Base-by-base conservation (phyloP, 441 rosid genomes). In the Pelargonium citronellum region DNA sequence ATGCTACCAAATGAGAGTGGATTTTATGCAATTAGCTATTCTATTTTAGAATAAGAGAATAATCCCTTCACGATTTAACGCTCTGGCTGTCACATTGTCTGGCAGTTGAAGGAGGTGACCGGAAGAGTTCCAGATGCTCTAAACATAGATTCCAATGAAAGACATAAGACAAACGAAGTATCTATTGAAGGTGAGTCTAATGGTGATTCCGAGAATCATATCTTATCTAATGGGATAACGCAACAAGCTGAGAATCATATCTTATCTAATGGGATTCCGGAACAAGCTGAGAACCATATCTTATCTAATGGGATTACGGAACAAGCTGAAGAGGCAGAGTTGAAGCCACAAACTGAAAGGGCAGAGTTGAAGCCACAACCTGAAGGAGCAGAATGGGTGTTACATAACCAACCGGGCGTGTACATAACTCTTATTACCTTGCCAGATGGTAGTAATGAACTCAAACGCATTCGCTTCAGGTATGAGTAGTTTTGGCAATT, bases 381-480 rank as follows among this genome's bases (percentile, higher is more conserved):
- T 74, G 41, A 87, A 79, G 73, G 96, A 87, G 77, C 77, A 79
- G 96, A 94, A 75, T 87, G 96, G 96, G 96, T 90, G 58, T 95
- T 91, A 77, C 96, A 94, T 82, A 95, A 90, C 77, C 96, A 90
- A 76, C 94, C 92, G 41, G 96, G 97, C 70, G 96, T 91, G 20
- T 91, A 91, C 75, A 89, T 91, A 27, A 90, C 97, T 68, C 89
- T 94, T 64, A 87, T 87, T 65, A 87, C 92, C 49, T 81, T 89
- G 62, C 86, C 96, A 2, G 97, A 91, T 30, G 96, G 94, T 70
- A 84, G 72, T 69, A 90, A 90, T 79, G 97, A 94, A 86, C 94
- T 91, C 66, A 90, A 90, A 80, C 88, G 96, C 63, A 96, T 94
- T 69, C 94, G 96, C 68, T 94, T 94, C 86, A 94, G 97, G 99